phyloP scores from a whole-genome alignment of 345 rosid species.

The Citrus glauca region DNA sequence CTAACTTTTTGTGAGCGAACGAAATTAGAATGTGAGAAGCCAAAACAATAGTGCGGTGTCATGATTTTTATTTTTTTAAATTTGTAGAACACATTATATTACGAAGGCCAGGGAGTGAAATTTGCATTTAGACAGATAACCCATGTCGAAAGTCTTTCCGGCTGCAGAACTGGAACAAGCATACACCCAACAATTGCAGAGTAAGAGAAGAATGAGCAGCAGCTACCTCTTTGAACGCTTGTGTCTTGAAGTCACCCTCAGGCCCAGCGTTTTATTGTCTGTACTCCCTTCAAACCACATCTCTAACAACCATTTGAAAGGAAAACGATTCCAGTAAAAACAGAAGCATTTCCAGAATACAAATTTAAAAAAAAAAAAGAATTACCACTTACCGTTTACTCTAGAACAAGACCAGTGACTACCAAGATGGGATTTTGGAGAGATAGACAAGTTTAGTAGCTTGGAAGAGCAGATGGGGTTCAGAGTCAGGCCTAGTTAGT shows the following conservation, averaged over 20 bases:
- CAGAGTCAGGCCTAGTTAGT: conserved; percentile 13
- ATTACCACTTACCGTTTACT: neutral
- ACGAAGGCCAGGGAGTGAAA: neutral
- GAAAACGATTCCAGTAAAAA: conserved; percentile 11
- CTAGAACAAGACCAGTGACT: conserved; percentile 16
- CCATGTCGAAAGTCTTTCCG: conserved; percentile 25
- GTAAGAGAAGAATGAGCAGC: conserved; percentile 18
- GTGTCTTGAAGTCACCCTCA: conserved; percentile 49
- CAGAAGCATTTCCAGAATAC: conserved; percentile 9
- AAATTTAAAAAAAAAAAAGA: neutral
- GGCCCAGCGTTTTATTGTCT: conserved; percentile 50
- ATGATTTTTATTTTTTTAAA: neutral
- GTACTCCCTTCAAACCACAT: conserved; percentile 54
- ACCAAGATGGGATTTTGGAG: conserved; percentile 14
- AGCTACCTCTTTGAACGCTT: conserved; percentile 87
- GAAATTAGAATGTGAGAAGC: neutral
- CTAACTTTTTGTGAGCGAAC: conserved; percentile 7
- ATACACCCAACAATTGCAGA: conserved; percentile 19
- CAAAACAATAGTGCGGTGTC: conserved; percentile 13
- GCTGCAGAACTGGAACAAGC: conserved; percentile 18
- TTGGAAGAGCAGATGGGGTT: conserved; percentile 18
- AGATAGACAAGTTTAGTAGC: conserved; percentile 5
- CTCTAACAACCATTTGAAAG: conserved; percentile 25
- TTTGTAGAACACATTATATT: conserved; percentile 7
- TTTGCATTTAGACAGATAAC: conserved; percentile 11